Evolutionary conservation across 1,284 basidiomycete species (phyloP).

Genomic region (Sphaerobolus stellatus): DNA sequence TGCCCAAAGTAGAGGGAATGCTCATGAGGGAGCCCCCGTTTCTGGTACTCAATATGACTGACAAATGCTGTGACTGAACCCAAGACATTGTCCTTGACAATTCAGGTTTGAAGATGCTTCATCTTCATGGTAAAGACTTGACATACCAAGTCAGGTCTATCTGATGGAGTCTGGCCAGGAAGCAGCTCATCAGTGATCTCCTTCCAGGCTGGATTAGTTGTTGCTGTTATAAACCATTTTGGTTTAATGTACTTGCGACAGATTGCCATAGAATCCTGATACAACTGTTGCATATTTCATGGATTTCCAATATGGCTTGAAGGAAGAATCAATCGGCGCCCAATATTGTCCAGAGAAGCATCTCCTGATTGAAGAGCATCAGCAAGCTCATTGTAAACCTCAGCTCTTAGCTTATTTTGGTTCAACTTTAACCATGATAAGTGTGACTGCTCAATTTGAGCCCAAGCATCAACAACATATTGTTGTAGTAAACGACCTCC

Average conservation of each 20-base stretch:
- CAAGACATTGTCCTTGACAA: conserved; percentile 31
- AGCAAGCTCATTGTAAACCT: conserved; percentile 36
- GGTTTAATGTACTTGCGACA: conserved; percentile 32
- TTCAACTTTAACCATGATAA: conserved; percentile 30
- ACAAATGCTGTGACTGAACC: conserved; percentile 36
- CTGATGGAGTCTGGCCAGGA: conserved; percentile 38
- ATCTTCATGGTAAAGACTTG: conserved; percentile 46
- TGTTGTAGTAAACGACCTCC: conserved; percentile 42
- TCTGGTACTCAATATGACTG: conserved; percentile 52
- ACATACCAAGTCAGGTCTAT: conserved; percentile 47
- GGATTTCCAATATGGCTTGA: conserved; percentile 42
- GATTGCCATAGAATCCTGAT: conserved; percentile 47
- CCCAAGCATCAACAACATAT: conserved; percentile 36
- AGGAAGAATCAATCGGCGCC: conserved; percentile 38
- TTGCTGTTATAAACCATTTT: conserved; percentile 49
- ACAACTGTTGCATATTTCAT: conserved; percentile 40
- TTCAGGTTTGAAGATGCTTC: conserved; percentile 34
- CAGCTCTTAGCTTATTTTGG: conserved; percentile 38
- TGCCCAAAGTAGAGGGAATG: conserved; percentile 36
- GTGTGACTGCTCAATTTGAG: conserved; percentile 25
- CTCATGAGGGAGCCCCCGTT: conserved; percentile 48
- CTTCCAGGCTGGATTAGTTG: conserved; percentile 45
- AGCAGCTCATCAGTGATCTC: conserved; percentile 43
- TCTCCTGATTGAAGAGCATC: conserved; percentile 34
- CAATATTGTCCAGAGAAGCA: conserved; percentile 31